Base-by-base conservation (phyloP, 192 early-diverging fungal genomes). In the Endogone sp. region DNA sequence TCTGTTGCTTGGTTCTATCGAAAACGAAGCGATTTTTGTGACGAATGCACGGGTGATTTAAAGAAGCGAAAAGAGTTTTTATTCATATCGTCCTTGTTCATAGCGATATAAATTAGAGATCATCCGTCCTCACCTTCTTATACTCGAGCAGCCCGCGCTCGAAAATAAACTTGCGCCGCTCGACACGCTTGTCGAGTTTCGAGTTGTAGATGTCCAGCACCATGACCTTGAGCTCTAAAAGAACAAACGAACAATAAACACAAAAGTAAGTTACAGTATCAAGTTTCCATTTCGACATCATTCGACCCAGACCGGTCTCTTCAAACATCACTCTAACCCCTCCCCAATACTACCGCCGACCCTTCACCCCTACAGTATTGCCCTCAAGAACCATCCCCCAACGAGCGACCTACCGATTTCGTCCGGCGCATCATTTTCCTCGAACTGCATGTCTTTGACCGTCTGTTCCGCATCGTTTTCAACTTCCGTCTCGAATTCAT, bases 371-470 rank as follows among this genome's bases (percentile, higher is more conserved):
- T n/a, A n/a, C n/a, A n/a, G n/a, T n/a, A n/a, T n/a, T n/a, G n/a
- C n/a, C n/a, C n/a, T n/a, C n/a, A n/a, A n/a, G n/a, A n/a, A n/a
- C n/a, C n/a, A n/a, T n/a, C n/a, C n/a, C n/a, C n/a, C n/a, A n/a
- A n/a, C n/a, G n/a, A n/a, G n/a, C n/a, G n/a, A n/a, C 81, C 44
- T 80, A 87, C 90, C 83, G 23, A 85, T 86, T 72, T 99, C 97
- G 64, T 94, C 92, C 13, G 84, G 82, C 9, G 89, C 77, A 69
- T 99, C 96, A 54, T 89, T 89, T 29, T 97, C 95, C 60, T 84
- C 85, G 74, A 99, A 93, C 55, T 88, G 80, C 86, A 99, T 91
- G 67, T 99, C 96, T 70, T 98, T 99, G 62, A 99, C 88, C n/a
- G 81, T 72, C 56, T 90, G 85, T 81, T 99, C 98, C 3, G 96